A percentile compares a stretch with the other conserved stretches of the same genome.
Evolutionary conservation across 768 basidiomycete species (phyloP).

Genomic region (Gymnopilus junonius): DNA sequence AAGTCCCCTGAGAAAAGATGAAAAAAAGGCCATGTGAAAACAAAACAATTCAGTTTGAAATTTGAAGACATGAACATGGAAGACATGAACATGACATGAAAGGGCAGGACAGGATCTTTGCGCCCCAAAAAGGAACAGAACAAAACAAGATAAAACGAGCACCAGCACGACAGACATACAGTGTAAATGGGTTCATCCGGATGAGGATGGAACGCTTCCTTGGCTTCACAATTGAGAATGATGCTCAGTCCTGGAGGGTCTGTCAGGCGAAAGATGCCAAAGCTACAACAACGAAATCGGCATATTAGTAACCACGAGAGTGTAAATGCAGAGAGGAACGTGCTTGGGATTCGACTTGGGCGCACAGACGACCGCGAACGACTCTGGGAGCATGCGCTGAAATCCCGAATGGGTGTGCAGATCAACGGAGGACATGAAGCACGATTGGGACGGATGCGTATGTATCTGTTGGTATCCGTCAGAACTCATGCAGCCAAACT

Average conservation of each 20-base stretch:
- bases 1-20: too few species aligned
- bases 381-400: constrained; percentile 89
- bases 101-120: neutral
- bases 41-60: too few species aligned
- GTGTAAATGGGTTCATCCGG: constrained; percentile 86
- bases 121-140: too few species aligned
- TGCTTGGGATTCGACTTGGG: constrained; percentile 79
- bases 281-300: constrained; percentile 45
- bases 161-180: constrained; percentile 57
- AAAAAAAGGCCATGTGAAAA: too few species aligned
- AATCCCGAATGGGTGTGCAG: constrained; percentile 91
- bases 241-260: constrained; percentile 83
- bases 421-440: constrained; percentile 96
- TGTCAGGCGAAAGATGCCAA: constrained; percentile 89
- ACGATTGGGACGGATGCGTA: constrained; percentile 89
- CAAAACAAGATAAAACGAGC: neutral
- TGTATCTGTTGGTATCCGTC: constrained; percentile 64
- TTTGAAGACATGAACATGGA: neutral
- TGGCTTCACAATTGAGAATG: constrained; percentile 67
- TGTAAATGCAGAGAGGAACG: constrained; percentile 22
- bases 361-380: constrained; percentile 91
- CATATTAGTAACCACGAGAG: neutral
- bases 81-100: neutral
- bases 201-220: constrained; percentile 88
- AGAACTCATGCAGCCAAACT: too few species aligned